A percentile compares a stretch with the other conserved stretches of the same genome.
Evolutionary conservation across 2,329 filamentous ascomycete genomes (phyloP).

Genomic region (Hymenoscyphus fructigenus): DNA sequence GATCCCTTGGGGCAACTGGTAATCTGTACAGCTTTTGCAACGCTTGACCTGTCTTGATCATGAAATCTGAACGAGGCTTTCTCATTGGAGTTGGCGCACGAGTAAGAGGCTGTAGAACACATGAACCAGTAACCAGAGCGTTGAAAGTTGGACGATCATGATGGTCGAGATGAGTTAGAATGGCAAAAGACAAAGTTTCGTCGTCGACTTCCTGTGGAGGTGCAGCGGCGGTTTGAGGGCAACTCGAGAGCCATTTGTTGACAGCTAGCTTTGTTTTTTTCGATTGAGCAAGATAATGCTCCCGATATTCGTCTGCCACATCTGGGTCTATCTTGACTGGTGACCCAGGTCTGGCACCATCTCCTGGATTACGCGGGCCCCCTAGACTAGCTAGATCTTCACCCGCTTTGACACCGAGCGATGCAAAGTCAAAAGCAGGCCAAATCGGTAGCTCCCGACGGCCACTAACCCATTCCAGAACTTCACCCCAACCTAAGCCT

Average conservation of each 20-base stretch:
- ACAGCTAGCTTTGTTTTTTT: conserved; percentile 91
- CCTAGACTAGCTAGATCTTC: conserved; percentile 56
- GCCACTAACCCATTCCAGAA: conserved; percentile 88
- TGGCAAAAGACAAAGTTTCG: conserved; percentile 89
- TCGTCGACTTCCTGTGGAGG: conserved; percentile 90
- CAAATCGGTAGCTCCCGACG: conserved; percentile 81
- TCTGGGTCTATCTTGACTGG: conserved; percentile 83
- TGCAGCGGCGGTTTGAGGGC: conserved; percentile 66
- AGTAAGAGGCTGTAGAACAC: conserved; percentile 50
- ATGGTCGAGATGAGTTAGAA: conserved; percentile 79
- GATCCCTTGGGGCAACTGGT: conserved; percentile 70
- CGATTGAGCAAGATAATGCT: conserved; percentile 88
- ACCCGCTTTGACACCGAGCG: conserved; percentile 59
- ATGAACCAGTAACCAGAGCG: conserved; percentile 66
- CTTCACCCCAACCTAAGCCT: conserved; percentile 92
- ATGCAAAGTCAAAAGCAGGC: conserved; percentile 80
- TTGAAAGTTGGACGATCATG: conserved; percentile 80
- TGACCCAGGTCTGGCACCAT: conserved; percentile 56
- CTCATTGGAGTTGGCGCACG: conserved; percentile 69
- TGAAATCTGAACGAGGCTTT: conserved; percentile 67
- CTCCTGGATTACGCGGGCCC: conserved; percentile 55
- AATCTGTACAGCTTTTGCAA: conserved; percentile 85
- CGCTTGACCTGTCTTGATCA: conserved; percentile 73
- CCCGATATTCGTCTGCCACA: conserved; percentile 88
- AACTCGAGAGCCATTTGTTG: conserved; percentile 83